Conservation (phyloP, 78 protist species). For the Dictyostelium brefeldianum region DNA sequence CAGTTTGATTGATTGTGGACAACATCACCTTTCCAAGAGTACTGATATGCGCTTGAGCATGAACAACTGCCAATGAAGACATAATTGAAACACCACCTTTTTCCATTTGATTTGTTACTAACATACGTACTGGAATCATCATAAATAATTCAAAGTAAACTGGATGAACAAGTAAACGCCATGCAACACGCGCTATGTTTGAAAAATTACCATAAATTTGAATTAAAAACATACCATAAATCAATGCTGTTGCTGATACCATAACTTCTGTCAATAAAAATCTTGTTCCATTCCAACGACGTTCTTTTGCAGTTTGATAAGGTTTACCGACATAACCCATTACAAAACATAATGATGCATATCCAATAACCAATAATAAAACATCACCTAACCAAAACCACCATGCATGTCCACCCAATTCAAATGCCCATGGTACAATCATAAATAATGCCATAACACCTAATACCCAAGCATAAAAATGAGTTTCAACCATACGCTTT, state of each 20-base stretch:
- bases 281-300: slow-evolving; percentile 37
- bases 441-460: slow-evolving; percentile 58
- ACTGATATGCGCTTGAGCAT: slow-evolving; percentile 72
- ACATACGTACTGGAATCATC: slow-evolving; percentile 77
- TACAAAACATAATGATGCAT: slow-evolving; percentile 51
- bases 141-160: slow-evolving; percentile 60
- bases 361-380: slow-evolving; percentile 39
- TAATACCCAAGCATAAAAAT: slow-evolving; percentile 39
- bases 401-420: slow-evolving; percentile 32
- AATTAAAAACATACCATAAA: slow-evolving; percentile 76
- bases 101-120: slow-evolving; percentile 77
- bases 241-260: slow-evolving; percentile 57
- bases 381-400: slow-evolving; percentile 78
- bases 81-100: slow-evolving; percentile 58
- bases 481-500: slow-evolving; percentile 63
- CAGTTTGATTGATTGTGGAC: slow-evolving; percentile 56
- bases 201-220: slow-evolving; percentile 59
- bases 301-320: slow-evolving; percentile 54
- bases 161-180: slow-evolving; percentile 77
- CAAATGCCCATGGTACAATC: slow-evolving; percentile 55
- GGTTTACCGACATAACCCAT: slow-evolving; percentile 72
- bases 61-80: slow-evolving; percentile 55
- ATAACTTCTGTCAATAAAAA: slow-evolving; percentile 44
- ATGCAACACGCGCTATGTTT: slow-evolving; percentile 36
- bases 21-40: slow-evolving; percentile 76